phyloP scores from a whole-genome alignment of 2,329 filamentous ascomycete genomes.

The Tolypocladium pustulatum region DNA sequence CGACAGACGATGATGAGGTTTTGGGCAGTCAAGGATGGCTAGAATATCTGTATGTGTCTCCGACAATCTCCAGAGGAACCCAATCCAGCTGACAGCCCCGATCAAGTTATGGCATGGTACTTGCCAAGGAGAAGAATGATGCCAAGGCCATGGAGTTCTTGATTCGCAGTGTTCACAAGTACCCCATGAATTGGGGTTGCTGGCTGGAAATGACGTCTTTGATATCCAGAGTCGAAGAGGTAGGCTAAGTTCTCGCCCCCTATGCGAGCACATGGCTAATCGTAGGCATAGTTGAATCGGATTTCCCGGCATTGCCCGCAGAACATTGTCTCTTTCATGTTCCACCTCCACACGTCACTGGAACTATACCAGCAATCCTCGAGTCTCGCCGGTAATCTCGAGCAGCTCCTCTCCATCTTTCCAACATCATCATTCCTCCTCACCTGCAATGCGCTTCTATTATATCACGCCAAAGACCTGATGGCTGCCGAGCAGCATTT shows the following conservation, averaged over 20 bases:
- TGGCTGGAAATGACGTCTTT: constrained; percentile 88
- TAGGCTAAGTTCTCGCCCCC: constrained; percentile 30
- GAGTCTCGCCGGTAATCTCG: constrained; percentile 61
- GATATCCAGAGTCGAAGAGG: constrained; percentile 70
- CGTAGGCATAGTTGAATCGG: constrained; percentile 50
- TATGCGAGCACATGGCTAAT: background rate
- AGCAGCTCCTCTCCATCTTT: constrained; percentile 74
- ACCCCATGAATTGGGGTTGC: constrained; percentile 93
- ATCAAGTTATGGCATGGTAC: constrained; percentile 71
- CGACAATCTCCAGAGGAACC: background rate
- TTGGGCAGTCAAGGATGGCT: constrained; percentile 78
- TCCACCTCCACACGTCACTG: constrained; percentile 81
- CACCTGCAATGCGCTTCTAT: constrained; percentile 77
- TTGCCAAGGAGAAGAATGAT: constrained; percentile 86
- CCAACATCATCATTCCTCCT: constrained; percentile 81
- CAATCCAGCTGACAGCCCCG: background rate
- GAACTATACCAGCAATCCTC: constrained; percentile 83
- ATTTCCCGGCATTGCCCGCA: constrained; percentile 66
- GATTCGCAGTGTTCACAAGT: constrained; percentile 77
- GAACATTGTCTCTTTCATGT: constrained; percentile 89
- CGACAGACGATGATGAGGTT: constrained; percentile 46
- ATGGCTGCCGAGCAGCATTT: constrained; percentile 57
- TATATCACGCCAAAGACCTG: constrained; percentile 84
- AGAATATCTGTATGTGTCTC: constrained; percentile 57
- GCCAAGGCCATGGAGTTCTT: constrained; percentile 75